Conservation (phyloP, 208 protist species). For the Crithidia expoeki region DNA sequence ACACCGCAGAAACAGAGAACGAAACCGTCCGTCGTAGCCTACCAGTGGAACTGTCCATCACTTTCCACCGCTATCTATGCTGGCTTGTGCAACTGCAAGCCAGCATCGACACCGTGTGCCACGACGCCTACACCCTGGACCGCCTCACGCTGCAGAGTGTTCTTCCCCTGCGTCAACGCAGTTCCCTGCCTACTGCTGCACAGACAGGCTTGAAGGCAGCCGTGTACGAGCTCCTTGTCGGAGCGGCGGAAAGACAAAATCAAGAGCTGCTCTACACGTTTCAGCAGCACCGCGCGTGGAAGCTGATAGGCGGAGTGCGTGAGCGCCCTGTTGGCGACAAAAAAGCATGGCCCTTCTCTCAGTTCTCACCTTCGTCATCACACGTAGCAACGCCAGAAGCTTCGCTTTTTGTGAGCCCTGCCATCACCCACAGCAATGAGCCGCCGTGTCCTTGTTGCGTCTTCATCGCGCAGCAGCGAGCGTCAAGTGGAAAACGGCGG, state of each 20-base stretch:
- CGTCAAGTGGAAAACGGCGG: background rate
- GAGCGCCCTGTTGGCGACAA: background rate
- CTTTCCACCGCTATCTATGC: slow-evolving; percentile 18
- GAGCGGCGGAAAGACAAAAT: slow-evolving; percentile 7
- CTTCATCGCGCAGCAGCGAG: slow-evolving; percentile 21
- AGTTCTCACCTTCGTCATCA: background rate
- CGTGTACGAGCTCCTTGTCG: slow-evolving; percentile 23
- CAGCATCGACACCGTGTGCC: slow-evolving; percentile 24
- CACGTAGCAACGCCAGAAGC: background rate
- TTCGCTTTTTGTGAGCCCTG: background rate
- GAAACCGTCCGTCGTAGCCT: background rate
- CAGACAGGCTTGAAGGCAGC: slow-evolving; percentile 16
- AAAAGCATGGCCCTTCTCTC: slow-evolving; percentile 12
- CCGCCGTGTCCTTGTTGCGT: slow-evolving; percentile 23
- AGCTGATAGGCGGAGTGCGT: background rate
- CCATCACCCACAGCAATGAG: slow-evolving; percentile 5
- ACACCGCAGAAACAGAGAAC: background rate
- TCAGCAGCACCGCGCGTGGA: slow-evolving; percentile 16
- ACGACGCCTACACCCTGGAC: slow-evolving; percentile 37
- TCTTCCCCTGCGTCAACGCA: slow-evolving; percentile 28
- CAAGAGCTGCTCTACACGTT: background rate
- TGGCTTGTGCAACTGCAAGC: slow-evolving; percentile 29
- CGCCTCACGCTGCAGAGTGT: slow-evolving; percentile 25
- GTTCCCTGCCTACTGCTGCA: background rate
- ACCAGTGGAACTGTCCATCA: slow-evolving; percentile 12